Evolutionary conservation across 2,329 filamentous ascomycete genomes (phyloP).

Genomic region (Ustilaginoidea virens): DNA sequence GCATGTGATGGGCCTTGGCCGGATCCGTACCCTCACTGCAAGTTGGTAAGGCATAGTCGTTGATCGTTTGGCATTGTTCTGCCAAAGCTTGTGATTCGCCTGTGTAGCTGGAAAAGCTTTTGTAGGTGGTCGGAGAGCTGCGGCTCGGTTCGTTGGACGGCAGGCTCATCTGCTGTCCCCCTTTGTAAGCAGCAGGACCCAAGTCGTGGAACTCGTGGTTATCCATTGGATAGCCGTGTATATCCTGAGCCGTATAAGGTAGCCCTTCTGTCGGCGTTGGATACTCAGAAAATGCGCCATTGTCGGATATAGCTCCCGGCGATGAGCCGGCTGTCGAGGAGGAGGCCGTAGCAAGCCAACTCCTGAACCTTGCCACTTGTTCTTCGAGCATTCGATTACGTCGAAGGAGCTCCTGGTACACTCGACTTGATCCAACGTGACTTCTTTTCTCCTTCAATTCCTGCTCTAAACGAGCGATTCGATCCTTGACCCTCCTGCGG

Average conservation of each 20-base stretch:
- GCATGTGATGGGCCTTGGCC: too few relatives aligned
- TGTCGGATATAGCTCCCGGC: background rate
- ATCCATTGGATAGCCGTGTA: background rate
- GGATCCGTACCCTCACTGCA: too few relatives aligned
- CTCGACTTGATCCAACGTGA: slow-evolving; percentile 1
- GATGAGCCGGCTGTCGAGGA: background rate
- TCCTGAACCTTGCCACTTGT: slow-evolving; percentile 1
- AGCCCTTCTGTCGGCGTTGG: background rate
- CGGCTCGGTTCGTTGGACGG: too few relatives aligned
- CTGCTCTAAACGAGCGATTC: slow-evolving; percentile 1
- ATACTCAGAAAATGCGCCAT: background rate
- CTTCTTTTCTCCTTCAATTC: slow-evolving; percentile 1
- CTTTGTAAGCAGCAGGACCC: too few relatives aligned
- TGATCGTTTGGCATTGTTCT: background rate
- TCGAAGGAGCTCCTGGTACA: slow-evolving; percentile 2
- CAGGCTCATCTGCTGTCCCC: too few relatives aligned
- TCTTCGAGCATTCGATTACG: slow-evolving; percentile 3
- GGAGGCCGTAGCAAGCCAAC: background rate
- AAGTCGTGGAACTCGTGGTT: too few relatives aligned
- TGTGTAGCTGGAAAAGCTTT: background rate
- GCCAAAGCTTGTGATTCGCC: background rate
- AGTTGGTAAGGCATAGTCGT: background rate
- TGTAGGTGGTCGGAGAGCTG: background rate
- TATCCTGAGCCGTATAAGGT: background rate
- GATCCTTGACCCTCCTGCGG: slow-evolving; percentile 2